Evolutionary conservation across 257 asterid species (phyloP), one percentile per base, ranked within the genome.

Genomic region (Solanum infundibuliforme): DNA sequence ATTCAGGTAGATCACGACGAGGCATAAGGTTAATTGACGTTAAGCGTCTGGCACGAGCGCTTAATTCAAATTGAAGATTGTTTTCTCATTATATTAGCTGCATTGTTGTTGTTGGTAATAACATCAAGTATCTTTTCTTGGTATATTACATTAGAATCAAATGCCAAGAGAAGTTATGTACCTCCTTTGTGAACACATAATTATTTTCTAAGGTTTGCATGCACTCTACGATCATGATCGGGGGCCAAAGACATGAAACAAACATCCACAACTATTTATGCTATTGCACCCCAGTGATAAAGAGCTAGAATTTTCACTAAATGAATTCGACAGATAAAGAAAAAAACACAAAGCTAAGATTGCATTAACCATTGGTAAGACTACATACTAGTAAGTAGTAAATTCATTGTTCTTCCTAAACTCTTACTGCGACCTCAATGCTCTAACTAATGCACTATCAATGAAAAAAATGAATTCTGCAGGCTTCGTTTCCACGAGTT

Each of bases 21-120:
- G 52, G 88, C 29, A 55, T 89, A 34, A 83, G 92, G 82, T 84
- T 90, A 36, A 52, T 87, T 84, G 92, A 92, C 31, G 66, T 92
- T 2, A 92, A 90, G 75, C 89, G 90, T 74, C 88, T 92, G 23
- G 90, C 91, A 1, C 90, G 94, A 72, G 79, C 90, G 9, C 90
- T 92, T 34, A 62, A 85, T 81, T 62, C 85, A 81, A 46, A 29
- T 18, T 81, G 69, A 81, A 81, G 66, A 46, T 25, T 52, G 62
- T 39, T 79, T 25, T 41, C 36, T 25, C 36, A 39, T 41, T 41
- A 79, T 27, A 4, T 27, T 77, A 79, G 85, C 38, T 79, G 65
- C 84, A 41, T 79, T 43, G 27, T 81, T 43, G 85, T 43, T 43
- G 85, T 75, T 75, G 34, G 83, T 75, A 75, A 75, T 75, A 6